phyloP scores from a whole-genome alignment of 495 filamentous ascomycete genomes.

The Penicillium malachiteum region DNA sequence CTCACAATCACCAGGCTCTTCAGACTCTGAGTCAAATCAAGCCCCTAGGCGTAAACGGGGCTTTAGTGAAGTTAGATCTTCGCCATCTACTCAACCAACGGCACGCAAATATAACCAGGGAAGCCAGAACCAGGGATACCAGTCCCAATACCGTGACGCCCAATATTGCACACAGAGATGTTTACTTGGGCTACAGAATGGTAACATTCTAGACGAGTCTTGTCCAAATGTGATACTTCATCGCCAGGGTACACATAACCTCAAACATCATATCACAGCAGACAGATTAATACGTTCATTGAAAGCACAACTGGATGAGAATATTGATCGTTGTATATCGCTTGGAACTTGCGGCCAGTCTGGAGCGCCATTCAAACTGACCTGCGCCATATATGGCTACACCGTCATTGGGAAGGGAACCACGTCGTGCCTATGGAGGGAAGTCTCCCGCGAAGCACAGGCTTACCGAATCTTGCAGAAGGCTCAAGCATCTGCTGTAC shows the following conservation, averaged over 20 bases:
- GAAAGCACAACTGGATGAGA: constrained; percentile 28
- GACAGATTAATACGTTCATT: constrained; percentile 14
- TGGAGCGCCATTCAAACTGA: constrained; percentile 43
- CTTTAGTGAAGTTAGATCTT: constrained; percentile 24
- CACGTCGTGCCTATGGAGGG: constrained; percentile 24
- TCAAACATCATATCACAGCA: constrained; percentile 21
- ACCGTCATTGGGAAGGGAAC: constrained; percentile 52
- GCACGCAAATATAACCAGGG: constrained; percentile 18
- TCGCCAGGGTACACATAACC: constrained; percentile 10
- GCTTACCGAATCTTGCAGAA: constrained; percentile 40
- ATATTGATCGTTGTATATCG: constrained; percentile 27
- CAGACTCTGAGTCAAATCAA: constrained; percentile 24
- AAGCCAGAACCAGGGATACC: constrained; percentile 11
- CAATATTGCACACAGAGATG: constrained; percentile 49
- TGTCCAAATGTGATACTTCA: constrained; percentile 50
- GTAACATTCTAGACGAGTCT: constrained; percentile 29
- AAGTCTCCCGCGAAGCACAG: constrained; percentile 41
- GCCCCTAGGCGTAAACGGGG: constrained; percentile 25
- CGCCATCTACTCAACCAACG: constrained; percentile 10
- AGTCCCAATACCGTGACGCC: constrained; percentile 4
- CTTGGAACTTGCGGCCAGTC: constrained; percentile 21
- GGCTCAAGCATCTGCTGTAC: constrained; percentile 40
- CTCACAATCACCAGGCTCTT: constrained; percentile 28
- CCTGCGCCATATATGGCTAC: constrained; percentile 39
- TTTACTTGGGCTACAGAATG: constrained; percentile 42